Percentiles rank a stretch among this genome's conserved stretches.
phyloP scores from a whole-genome alignment of 2,329 filamentous ascomycete genomes.

The Ceratocystis alfenasii region DNA sequence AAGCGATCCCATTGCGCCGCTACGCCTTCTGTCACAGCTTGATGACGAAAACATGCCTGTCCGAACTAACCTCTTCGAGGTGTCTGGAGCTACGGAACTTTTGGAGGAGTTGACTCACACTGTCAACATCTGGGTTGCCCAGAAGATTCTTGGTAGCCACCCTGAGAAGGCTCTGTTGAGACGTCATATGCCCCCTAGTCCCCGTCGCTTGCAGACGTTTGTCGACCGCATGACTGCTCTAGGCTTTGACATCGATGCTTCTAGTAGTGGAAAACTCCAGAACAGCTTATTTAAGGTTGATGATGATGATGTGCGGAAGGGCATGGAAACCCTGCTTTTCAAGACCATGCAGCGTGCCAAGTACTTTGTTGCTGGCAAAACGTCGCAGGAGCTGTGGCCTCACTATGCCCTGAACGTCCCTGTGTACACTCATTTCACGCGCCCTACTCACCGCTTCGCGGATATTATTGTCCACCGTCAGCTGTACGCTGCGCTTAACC shows the following conservation, averaged over 20 bases:
- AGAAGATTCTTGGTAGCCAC: slow-evolving; percentile 64
- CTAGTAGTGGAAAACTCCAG: slow-evolving; percentile 81
- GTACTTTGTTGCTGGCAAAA: slow-evolving; percentile 79
- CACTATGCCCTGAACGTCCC: slow-evolving; percentile 91
- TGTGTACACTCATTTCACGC: slow-evolving; percentile 94
- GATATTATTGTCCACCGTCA: slow-evolving; percentile 94
- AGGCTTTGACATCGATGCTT: slow-evolving; percentile 78
- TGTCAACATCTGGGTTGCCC: slow-evolving; percentile 78
- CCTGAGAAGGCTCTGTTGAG: slow-evolving; percentile 89
- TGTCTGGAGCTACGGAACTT: slow-evolving; percentile 75
- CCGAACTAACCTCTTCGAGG: slow-evolving; percentile 91
- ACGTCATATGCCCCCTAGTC: slow-evolving; percentile 72
- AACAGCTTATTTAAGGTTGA: slow-evolving; percentile 92
- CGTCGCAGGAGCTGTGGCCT: slow-evolving; percentile 61
- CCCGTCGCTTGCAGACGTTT: slow-evolving; percentile 78
- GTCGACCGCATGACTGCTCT: slow-evolving; percentile 85
- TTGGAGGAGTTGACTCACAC: slow-evolving; percentile 93
- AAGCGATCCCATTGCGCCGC: slow-evolving; percentile 65
- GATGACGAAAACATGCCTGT: slow-evolving; percentile 98
- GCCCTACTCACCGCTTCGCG: slow-evolving; percentile 84
- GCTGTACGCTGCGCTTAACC: slow-evolving; percentile 72
- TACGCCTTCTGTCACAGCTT: slow-evolving; percentile 82
- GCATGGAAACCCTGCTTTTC: slow-evolving; percentile 89
- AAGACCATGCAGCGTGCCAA: slow-evolving; percentile 96
- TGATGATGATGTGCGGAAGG: slow-evolving; percentile 80